phyloP scores from a whole-genome alignment of 169 alveolate species.

The Plasmodium berghei region DNA sequence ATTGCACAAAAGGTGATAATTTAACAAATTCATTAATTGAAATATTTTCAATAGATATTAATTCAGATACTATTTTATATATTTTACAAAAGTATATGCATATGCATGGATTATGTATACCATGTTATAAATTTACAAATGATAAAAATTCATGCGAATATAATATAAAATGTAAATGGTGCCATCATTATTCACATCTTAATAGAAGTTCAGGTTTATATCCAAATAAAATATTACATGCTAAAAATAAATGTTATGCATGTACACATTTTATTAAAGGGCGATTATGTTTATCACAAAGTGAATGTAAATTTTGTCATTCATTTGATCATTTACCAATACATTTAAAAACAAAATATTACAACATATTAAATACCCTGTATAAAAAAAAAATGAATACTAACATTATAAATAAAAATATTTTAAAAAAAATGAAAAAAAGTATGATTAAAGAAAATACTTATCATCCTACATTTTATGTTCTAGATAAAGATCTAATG shows the following conservation, averaged over 20 bases:
- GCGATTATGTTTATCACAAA: slow-evolving; percentile 12
- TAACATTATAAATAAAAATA: slow-evolving; percentile 12
- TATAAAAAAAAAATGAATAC: slow-evolving; percentile 14
- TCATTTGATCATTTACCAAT: slow-evolving; percentile 31
- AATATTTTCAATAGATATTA: slow-evolving; percentile 5
- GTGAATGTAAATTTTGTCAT: slow-evolving; percentile 44
- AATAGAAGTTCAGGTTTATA: slow-evolving; percentile 15
- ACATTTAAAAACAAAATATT: slow-evolving; percentile 11
- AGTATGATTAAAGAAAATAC: background rate
- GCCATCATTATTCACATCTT: slow-evolving; percentile 35
- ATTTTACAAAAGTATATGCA: slow-evolving; percentile 24
- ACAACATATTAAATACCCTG: slow-evolving; percentile 2
- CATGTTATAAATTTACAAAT: slow-evolving; percentile 33
- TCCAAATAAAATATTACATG: slow-evolving; percentile 34
- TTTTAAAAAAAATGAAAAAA: background rate
- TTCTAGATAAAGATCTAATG: slow-evolving; percentile 3
- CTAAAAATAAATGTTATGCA: slow-evolving; percentile 45
- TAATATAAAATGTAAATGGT: slow-evolving; percentile 32
- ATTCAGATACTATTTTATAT: slow-evolving; percentile 24
- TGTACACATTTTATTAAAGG: slow-evolving; percentile 22
- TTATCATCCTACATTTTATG: background rate
- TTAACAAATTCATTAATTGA: slow-evolving; percentile 26
- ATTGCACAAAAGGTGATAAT: slow-evolving; percentile 32
- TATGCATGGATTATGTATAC: slow-evolving; percentile 41
- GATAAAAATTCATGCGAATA: background rate